Conservation (phyloP, 192 early-diverging fungal genomes). For the Rhizoclosmatium globosum region DNA sequence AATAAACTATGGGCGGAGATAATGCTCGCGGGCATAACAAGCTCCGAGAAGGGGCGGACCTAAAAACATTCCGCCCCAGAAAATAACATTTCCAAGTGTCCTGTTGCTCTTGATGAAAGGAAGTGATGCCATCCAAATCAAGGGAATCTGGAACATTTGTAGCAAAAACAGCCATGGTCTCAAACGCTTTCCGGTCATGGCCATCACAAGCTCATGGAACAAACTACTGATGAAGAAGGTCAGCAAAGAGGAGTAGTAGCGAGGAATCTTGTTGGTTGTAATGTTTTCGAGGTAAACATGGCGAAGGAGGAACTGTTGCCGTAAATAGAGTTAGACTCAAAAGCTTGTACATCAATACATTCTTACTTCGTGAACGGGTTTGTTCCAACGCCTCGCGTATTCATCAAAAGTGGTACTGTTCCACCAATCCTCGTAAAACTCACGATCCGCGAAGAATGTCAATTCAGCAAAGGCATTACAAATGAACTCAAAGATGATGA, state of each 20-base stretch:
- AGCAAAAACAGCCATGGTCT: constrained; percentile 81
- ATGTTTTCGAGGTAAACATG: constrained; percentile 90
- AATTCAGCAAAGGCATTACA: constrained; percentile 97
- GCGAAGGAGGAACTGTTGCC: constrained; percentile 87
- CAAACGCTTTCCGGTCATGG: constrained; percentile 70
- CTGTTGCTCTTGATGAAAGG: constrained; percentile 68
- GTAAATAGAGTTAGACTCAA: not conserved
- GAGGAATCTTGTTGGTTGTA: constrained; percentile 72
- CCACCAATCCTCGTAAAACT: constrained; percentile 99
- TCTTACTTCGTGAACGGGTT: constrained; percentile 65
- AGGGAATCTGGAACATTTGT: constrained; percentile 91
- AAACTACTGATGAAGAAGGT: constrained; percentile 83
- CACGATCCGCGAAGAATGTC: constrained; percentile 93
- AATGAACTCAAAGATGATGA: constrained; percentile 96
- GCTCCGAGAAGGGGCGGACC: constrained; percentile 40
- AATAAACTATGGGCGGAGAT: not conserved
- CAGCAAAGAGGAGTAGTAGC: constrained; percentile 74
- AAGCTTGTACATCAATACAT: not conserved
- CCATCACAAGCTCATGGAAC: constrained; percentile 85
- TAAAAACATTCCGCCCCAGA: constrained; percentile 92
- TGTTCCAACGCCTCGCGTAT: constrained; percentile 98
- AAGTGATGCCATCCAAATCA: constrained; percentile 76
- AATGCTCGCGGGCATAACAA: constrained; percentile 27
- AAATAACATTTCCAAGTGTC: constrained; percentile 82
- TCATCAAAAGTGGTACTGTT: constrained; percentile 90